phyloP scores from a whole-genome alignment of 106 monocot genomes.

The Dioscorea alata region DNA sequence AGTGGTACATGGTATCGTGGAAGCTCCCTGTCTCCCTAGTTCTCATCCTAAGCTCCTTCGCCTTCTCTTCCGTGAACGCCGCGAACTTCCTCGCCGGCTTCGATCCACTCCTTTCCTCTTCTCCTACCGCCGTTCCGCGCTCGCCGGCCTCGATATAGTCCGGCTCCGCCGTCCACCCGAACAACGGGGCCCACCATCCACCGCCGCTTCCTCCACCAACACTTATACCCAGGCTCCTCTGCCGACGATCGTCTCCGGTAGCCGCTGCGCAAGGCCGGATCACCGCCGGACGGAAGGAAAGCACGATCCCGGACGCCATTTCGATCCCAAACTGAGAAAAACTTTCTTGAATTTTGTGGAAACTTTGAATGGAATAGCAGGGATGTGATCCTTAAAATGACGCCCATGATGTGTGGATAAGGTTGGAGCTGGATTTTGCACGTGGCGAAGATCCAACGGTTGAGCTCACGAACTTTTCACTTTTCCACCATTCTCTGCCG shows the following conservation, averaged over 20 bases:
- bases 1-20: constrained; percentile 95
- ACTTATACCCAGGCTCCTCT: not conserved
- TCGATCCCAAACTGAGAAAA: not conserved
- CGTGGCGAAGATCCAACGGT: constrained; percentile 1
- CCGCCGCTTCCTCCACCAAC: constrained; percentile 2
- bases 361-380: not conserved
- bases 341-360: not conserved
- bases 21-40: constrained; percentile 63
- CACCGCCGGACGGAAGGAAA: constrained; percentile 26
- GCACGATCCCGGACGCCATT: constrained; percentile 17
- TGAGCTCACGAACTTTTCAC: not conserved
- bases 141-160: constrained; percentile 46
- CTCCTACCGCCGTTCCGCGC: not conserved
- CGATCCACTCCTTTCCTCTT: not conserved
- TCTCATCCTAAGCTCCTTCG: constrained; percentile 62
- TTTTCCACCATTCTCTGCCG: not conserved
- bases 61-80: constrained; percentile 84
- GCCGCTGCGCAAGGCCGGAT: constrained; percentile 22
- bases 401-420: not conserved
- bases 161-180: constrained; percentile 64
- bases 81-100: constrained; percentile 14
- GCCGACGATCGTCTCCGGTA: not conserved
- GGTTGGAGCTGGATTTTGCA: not conserved
- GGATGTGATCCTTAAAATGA: not conserved
- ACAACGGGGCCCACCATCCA: constrained; percentile 76